phyloP scores from a whole-genome alignment of 1,284 basidiomycete species.

The Chalciporus sp. region DNA sequence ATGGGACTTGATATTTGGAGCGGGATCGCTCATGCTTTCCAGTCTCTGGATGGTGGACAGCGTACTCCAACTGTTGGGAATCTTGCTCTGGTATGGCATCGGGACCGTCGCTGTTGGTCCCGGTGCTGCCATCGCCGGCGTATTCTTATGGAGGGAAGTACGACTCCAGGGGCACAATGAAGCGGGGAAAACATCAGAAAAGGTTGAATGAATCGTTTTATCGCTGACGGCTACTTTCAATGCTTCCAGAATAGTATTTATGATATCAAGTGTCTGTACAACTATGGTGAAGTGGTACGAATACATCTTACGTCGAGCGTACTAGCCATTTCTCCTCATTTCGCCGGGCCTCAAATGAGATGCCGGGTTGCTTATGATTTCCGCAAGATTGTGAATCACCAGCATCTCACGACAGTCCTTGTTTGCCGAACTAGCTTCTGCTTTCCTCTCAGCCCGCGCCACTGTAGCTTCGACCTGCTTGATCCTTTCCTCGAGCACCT shows the following conservation, averaged over 20 bases:
- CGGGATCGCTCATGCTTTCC: conserved; percentile 38
- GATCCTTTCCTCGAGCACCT: too few relatives aligned
- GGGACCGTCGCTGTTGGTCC: conserved; percentile 42
- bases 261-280: neutral
- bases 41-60: conserved; percentile 45
- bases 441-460: too few relatives aligned
- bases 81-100: conserved; percentile 40
- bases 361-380: too few relatives aligned
- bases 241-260: neutral
- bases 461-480: too few relatives aligned
- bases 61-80: conserved; percentile 18
- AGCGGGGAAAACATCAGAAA: conserved; percentile 2
- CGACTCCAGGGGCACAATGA: conserved; percentile 21
- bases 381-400: too few relatives aligned
- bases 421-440: too few relatives aligned
- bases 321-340: too few relatives aligned
- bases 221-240: neutral
- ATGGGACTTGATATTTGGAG: conserved; percentile 45
- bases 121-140: conserved; percentile 44
- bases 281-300: neutral
- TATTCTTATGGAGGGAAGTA: conserved; percentile 46
- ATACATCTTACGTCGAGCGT: too few relatives aligned
- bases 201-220: neutral
- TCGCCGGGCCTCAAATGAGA: too few relatives aligned
- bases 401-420: too few relatives aligned